Evolutionary conservation across 1,284 basidiomycete species (phyloP), one percentile per base, ranked within the genome.

Genomic region (Apiotrichum akiyoshidainum): DNA sequence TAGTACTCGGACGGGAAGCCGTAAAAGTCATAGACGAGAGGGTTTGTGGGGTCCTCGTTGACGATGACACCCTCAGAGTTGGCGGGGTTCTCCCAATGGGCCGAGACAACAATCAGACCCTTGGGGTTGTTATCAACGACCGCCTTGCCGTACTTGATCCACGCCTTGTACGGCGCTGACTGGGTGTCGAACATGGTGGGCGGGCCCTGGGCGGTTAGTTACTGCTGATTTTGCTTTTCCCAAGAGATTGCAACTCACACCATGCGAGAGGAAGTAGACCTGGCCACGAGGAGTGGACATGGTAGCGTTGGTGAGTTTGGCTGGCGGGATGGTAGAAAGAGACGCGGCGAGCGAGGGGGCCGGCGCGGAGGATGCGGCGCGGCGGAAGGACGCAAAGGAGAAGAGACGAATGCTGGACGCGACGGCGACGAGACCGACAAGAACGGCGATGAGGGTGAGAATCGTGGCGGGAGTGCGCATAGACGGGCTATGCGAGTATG

Each of bases 1-100:
- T 81, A 81, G 64, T 73, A 75, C n/a, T 74, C 57, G 41, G 65
- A 54, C 1, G 79, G 79, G 64, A 81, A 81, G 54, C 66, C 66
- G 65, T 79, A 79, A 57, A 80, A 81, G 65, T 81, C 80, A 67
- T 80, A 81, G 40, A 80, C 67, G 35, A 81, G 67, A 0, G 79
- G 78, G 48, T 77, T 77, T 16, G 68, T 61, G 3, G 50, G 22
- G 51, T 77, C 72, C 34, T 67, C 69, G 58, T 78, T 78, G 47
- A 80, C 75, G 9, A 68, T 50, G 14, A 77, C 73, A 37, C 58
- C 62, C 0, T 51, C 48, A 10, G 60, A 35, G 16, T 46, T 35
- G 3, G 45, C 34, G 3, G 64, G 60, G 48, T 75, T 73, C 63
- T 81, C 80, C 80, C 80, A 81, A 63, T 81, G 80, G 1, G 80